A percentile compares a stretch with the other conserved stretches of the same genome.
phyloP scores from a whole-genome alignment of 345 rosid genomes.

The Gossypium australe region DNA sequence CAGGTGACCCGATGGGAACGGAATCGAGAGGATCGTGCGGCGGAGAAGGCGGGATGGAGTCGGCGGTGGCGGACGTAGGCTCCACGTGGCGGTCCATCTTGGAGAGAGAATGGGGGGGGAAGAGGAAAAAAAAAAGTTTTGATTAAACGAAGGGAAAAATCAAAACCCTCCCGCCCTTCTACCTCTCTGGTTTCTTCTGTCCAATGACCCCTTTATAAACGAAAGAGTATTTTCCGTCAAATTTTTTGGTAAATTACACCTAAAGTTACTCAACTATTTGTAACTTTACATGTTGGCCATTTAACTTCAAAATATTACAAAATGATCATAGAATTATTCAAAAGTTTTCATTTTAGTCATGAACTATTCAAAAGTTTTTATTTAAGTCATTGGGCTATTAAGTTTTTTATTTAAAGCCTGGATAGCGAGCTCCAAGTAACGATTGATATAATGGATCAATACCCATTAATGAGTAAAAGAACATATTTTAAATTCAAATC shows the following conservation, averaged over 20 bases:
- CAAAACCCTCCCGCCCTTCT: constrained; percentile 27
- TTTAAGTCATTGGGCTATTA: no score
- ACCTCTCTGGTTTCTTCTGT: not conserved
- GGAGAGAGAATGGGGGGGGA: constrained; percentile 21
- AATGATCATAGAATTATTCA: no score
- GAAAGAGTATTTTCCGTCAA: not conserved
- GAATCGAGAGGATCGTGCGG: constrained; percentile 26
- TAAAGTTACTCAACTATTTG: not conserved
- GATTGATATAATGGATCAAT: no score
- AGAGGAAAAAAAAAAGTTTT: not conserved
- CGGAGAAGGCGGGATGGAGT: constrained; percentile 11
- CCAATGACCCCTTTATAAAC: not conserved
- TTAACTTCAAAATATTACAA: no score
- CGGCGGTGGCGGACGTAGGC: constrained; percentile 22
- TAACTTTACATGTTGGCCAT: no score
- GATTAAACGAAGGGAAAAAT: not conserved
- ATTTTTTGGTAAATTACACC: not conserved
- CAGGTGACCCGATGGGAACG: constrained; percentile 32
- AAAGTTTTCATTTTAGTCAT: no score
- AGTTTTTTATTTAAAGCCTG: no score
- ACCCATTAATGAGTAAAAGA: no score
- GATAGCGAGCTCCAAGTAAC: no score
- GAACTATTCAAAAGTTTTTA: no score
- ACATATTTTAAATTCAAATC: no score
- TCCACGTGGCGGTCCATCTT: constrained; percentile 28